Evolutionary conservation across 2,329 filamentous ascomycete species (phyloP).

Genomic region (Aureobasidium sp.): DNA sequence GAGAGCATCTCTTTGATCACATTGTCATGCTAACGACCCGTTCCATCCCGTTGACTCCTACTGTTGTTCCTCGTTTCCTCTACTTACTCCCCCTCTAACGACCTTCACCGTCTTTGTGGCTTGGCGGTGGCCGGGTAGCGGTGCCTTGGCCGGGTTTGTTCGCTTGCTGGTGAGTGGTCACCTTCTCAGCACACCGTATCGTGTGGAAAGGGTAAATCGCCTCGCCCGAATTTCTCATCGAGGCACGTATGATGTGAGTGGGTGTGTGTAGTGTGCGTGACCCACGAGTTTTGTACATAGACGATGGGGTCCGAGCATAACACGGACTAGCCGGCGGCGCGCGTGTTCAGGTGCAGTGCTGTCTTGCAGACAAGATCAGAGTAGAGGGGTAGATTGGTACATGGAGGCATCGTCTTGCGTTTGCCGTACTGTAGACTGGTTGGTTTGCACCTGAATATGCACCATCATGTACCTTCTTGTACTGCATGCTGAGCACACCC

Average conservation of each 20-base stretch:
- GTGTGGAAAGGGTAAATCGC: neutral
- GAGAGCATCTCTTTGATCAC: neutral
- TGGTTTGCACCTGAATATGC: constrained; percentile 6
- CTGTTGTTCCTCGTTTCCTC: constrained; percentile 5
- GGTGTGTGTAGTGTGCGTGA: constrained; percentile 10
- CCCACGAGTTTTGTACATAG: neutral
- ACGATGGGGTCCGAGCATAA: neutral
- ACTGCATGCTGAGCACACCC: constrained; percentile 8
- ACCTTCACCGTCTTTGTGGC: constrained; percentile 13
- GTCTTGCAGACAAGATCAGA: neutral
- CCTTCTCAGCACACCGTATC: neutral
- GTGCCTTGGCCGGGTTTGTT: constrained; percentile 3
- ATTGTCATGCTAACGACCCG: constrained; percentile 11
- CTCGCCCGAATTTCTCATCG: neutral
- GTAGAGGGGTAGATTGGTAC: constrained; percentile 1
- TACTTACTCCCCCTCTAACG: neutral
- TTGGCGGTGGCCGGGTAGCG: constrained; percentile 12
- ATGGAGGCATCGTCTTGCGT: neutral
- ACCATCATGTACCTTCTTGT: constrained; percentile 6
- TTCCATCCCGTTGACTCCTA: neutral
- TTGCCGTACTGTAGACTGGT: constrained; percentile 2
- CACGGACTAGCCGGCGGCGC: neutral
- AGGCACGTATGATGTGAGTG: neutral
- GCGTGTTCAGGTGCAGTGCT: neutral
- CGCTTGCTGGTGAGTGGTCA: neutral